Conservation (phyloP, 169 alveolate species). For the Eimeria mitis region DNA sequence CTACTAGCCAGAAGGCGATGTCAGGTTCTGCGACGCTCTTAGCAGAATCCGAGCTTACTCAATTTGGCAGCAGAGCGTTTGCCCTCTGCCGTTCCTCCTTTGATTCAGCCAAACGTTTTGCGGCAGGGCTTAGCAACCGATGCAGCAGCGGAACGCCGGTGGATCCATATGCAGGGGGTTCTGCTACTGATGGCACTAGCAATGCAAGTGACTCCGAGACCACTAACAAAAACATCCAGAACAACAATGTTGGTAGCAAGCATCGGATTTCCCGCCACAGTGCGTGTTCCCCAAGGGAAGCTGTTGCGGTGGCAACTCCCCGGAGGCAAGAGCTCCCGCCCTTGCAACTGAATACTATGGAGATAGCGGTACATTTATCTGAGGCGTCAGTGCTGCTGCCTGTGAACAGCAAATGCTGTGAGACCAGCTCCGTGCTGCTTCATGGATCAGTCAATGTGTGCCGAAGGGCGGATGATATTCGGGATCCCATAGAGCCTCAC, state of each 20-base stretch:
- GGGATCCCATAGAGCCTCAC: neutral
- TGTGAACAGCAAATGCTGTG: slow-evolving; percentile 18
- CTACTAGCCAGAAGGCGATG: neutral
- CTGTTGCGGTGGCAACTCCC: neutral
- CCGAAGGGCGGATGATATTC: slow-evolving; percentile 41
- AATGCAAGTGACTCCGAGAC: neutral
- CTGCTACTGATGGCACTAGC: neutral
- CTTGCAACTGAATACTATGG: slow-evolving; percentile 5
- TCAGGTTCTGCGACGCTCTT: neutral
- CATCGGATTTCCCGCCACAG: neutral
- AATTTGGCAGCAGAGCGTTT: slow-evolving; percentile 37
- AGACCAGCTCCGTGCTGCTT: slow-evolving; percentile 42
- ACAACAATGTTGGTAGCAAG: neutral
- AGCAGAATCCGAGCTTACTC: neutral
- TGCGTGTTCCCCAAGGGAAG: neutral
- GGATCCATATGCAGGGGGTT: neutral
- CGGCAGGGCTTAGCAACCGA: slow-evolving; percentile 33
- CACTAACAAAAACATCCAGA: neutral
- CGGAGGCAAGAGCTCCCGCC: slow-evolving; percentile 10
- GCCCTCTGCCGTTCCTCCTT: slow-evolving; percentile 46
- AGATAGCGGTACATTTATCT: neutral
- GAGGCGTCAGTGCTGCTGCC: slow-evolving; percentile 53
- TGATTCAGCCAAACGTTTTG: slow-evolving; percentile 31
- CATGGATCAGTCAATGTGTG: slow-evolving; percentile 32
- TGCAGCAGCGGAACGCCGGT: neutral